Evolutionary conservation across 2,329 filamentous ascomycete species (phyloP).

Genomic region (Penicillium sp.): DNA sequence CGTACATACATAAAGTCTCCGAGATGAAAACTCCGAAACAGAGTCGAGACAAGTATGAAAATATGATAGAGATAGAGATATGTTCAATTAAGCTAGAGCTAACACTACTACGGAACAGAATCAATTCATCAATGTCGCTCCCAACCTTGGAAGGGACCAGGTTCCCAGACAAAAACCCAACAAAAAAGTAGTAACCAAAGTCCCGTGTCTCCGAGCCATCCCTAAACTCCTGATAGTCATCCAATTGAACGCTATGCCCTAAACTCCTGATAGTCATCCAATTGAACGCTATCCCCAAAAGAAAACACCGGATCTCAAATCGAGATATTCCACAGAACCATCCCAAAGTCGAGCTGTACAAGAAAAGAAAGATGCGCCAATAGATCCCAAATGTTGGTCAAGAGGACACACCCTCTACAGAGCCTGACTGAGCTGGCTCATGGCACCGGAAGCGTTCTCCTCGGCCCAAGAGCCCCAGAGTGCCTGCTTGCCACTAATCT

Average conservation of each 20-base stretch:
- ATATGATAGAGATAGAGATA: conserved; percentile 6
- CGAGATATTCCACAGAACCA: conserved; percentile 16
- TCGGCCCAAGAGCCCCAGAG: conserved; percentile 97
- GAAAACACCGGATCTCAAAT: conserved; percentile 18
- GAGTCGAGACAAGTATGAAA: background rate
- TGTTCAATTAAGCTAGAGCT: conserved; percentile 19
- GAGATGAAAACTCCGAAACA: background rate
- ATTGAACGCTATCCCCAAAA: conserved; percentile 6
- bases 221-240: conserved; percentile 18
- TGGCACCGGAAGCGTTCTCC: conserved; percentile 44
- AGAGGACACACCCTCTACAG: conserved; percentile 13
- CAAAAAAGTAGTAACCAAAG: conserved; percentile 9
- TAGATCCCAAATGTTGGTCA: conserved; percentile 10
- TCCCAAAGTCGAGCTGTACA: conserved; percentile 21
- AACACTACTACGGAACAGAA: conserved; percentile 8
- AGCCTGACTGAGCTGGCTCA: conserved; percentile 27
- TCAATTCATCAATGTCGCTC: conserved; percentile 7
- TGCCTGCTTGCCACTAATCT: conserved; percentile 82
- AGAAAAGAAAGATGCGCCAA: conserved; percentile 18
- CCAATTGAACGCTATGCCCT: conserved; percentile 6
- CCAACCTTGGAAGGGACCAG: background rate
- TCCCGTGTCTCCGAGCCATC: conserved; percentile 10
- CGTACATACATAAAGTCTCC: background rate
- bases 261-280: conserved; percentile 14
- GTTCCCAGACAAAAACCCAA: conserved; percentile 2